Percentiles rank a stretch among this genome's conserved stretches.
Evolutionary conservation across 164 flowering plant genomes (phyloP).

Genomic region (Berberis thunbergii): DNA sequence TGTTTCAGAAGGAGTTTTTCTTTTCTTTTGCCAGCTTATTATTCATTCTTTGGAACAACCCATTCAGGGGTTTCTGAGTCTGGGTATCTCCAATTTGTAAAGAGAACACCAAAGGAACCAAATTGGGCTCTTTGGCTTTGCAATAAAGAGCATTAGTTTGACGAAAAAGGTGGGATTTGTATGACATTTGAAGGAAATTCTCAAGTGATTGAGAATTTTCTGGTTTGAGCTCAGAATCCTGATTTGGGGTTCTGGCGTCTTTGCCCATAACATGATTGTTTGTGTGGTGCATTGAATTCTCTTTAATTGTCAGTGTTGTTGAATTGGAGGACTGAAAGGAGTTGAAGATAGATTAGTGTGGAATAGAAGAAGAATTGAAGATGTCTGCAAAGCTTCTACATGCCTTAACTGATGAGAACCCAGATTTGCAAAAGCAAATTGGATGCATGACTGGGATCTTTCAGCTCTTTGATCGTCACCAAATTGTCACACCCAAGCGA

Average conservation of each 20-base stretch:
- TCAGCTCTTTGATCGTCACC: constrained; percentile 54
- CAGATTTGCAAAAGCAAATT: constrained; percentile 40
- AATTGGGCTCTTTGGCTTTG: too few relatives aligned
- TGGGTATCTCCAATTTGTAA: not conserved
- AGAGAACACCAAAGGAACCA: too few relatives aligned
- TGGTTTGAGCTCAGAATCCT: not conserved
- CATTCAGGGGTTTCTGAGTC: not conserved
- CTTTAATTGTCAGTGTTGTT: not conserved
- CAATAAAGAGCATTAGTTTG: too few relatives aligned
- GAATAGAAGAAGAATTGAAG: not conserved
- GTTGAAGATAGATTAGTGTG: not conserved
- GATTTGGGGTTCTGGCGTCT: not conserved
- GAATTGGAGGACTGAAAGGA: not conserved
- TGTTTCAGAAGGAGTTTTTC: not conserved
- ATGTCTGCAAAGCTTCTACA: constrained; percentile 40
- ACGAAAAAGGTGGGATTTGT: too few relatives aligned
- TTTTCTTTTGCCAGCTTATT: not conserved
- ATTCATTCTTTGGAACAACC: too few relatives aligned
- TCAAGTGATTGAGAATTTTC: not conserved
- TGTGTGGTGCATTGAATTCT: not conserved
- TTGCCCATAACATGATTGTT: not conserved
- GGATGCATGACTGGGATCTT: constrained; percentile 51
- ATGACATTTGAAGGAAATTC: not conserved
- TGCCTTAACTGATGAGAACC: constrained; percentile 33
- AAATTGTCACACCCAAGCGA: constrained; percentile 37